These are phyloP conservation scores for Ajuga chamaepitys DNA, from an alignment of 257 asterid genomes.

Conservation along the genomic window DNA sequence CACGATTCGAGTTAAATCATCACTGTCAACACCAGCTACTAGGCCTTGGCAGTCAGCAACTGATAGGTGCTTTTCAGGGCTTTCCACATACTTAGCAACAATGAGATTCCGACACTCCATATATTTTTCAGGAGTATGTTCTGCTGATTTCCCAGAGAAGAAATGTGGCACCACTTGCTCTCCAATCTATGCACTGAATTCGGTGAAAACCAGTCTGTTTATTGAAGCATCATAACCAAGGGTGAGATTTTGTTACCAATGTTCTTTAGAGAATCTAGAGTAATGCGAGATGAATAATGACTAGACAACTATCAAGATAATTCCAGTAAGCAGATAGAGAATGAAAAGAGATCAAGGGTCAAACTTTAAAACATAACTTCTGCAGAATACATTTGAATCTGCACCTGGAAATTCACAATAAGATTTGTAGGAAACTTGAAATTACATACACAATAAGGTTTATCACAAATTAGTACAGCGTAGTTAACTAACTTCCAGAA, in stretches of 20 bases:
- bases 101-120: slow-evolving; percentile 80
- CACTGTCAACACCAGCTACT: slow-evolving; percentile 52
- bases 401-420: background rate
- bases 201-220: slow-evolving; percentile 97
- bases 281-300: background rate
- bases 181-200: slow-evolving; percentile 94
- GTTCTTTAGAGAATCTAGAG: background rate
- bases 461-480: too few species aligned
- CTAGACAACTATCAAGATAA: background rate
- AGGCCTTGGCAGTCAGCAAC: slow-evolving; percentile 65
- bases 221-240: slow-evolving; percentile 6
- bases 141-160: slow-evolving; percentile 84
- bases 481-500: background rate
- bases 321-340: background rate
- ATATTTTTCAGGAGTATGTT: slow-evolving; percentile 86
- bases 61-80: slow-evolving; percentile 66
- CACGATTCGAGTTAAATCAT: slow-evolving; percentile 69
- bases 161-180: slow-evolving; percentile 99
- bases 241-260: background rate
- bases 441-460: too few species aligned
- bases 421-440: background rate
- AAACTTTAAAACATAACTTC: slow-evolving; percentile 2
- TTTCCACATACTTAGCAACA: slow-evolving; percentile 90
- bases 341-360: background rate
- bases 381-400: background rate